A percentile compares a stretch with the other conserved stretches of the same genome.
These are phyloP conservation scores for Aciculosporium take DNA, from an alignment of 2,329 filamentous ascomycete species.

Conservation along the genomic window DNA sequence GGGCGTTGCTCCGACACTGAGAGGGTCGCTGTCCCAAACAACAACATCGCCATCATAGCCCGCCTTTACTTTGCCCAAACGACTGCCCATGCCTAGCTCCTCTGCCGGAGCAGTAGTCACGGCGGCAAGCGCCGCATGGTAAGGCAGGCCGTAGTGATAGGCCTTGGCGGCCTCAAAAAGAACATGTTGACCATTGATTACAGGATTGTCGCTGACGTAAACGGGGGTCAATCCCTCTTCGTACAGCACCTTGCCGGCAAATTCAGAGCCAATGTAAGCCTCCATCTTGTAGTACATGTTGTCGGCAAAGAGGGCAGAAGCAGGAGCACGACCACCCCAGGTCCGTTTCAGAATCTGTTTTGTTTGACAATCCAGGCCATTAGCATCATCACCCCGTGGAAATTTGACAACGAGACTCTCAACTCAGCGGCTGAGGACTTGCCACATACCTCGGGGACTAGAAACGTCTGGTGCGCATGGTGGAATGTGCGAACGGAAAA, in stretches of 20 bases:
- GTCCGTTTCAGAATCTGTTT: constrained; percentile 38
- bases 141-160: constrained; percentile 45
- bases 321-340: constrained; percentile 39
- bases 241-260: constrained; percentile 51
- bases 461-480: constrained; percentile 52
- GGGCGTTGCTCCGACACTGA: constrained; percentile 44
- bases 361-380: not conserved
- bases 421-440: too few relatives aligned
- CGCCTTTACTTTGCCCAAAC: constrained; percentile 46
- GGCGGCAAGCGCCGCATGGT: constrained; percentile 42
- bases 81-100: constrained; percentile 39
- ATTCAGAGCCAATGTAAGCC: constrained; percentile 48
- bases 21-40: constrained; percentile 48
- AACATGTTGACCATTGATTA: constrained; percentile 55
- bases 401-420: too few relatives aligned
- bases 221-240: constrained; percentile 51
- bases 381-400: too few relatives aligned
- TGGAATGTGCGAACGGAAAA: constrained; percentile 54
- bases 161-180: constrained; percentile 49
- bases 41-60: constrained; percentile 48
- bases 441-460: constrained; percentile 44
- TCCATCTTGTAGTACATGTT: constrained; percentile 63
- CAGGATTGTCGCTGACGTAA: constrained; percentile 59
- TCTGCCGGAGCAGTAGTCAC: constrained; percentile 47
- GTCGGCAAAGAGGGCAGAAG: constrained; percentile 52